These are phyloP conservation scores for Lentinus tigrinus DNA, from an alignment of 768 basidiomycete species.

Conservation along the genomic window DNA sequence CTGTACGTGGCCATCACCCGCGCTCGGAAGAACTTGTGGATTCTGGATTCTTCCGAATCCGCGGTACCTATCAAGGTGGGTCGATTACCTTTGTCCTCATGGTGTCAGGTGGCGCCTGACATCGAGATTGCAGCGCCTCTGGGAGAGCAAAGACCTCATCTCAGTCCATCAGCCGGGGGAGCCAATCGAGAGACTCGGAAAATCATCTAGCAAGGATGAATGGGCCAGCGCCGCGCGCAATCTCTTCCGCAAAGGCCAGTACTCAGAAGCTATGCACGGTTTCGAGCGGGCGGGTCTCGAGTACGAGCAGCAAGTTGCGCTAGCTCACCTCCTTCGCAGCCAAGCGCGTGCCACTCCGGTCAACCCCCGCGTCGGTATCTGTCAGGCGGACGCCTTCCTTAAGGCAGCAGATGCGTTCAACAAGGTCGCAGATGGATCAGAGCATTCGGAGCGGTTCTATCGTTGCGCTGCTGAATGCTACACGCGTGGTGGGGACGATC, in stretches of 20 bases:
- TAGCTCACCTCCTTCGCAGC: slow-evolving; percentile 1
- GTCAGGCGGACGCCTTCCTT: slow-evolving; percentile 9
- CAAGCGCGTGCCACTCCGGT: neutral
- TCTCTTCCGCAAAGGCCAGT: neutral
- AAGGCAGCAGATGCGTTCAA: slow-evolving; percentile 15
- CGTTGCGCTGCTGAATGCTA: slow-evolving; percentile 25
- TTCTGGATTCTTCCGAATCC: slow-evolving; percentile 23
- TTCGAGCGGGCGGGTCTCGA: neutral
- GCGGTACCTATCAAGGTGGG: too few relatives aligned
- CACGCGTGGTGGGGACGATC: slow-evolving; percentile 24
- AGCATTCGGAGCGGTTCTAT: neutral
- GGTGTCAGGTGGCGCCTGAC: too few relatives aligned
- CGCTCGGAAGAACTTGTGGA: slow-evolving; percentile 66
- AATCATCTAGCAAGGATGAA: slow-evolving; percentile 38
- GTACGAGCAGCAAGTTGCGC: neutral
- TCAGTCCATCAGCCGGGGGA: slow-evolving; percentile 49
- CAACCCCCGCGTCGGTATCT: too few relatives aligned
- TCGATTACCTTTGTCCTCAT: too few relatives aligned
- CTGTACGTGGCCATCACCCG: slow-evolving; percentile 75
- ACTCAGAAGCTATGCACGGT: neutral
- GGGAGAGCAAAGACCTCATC: slow-evolving; percentile 36
- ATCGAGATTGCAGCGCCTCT: slow-evolving; percentile 44
- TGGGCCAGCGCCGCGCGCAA: slow-evolving; percentile 32
- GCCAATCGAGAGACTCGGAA: slow-evolving; percentile 9
- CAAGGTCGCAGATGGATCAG: neutral